Conservation (phyloP, 345 rosid species). For the Trapa bicornis region DNA sequence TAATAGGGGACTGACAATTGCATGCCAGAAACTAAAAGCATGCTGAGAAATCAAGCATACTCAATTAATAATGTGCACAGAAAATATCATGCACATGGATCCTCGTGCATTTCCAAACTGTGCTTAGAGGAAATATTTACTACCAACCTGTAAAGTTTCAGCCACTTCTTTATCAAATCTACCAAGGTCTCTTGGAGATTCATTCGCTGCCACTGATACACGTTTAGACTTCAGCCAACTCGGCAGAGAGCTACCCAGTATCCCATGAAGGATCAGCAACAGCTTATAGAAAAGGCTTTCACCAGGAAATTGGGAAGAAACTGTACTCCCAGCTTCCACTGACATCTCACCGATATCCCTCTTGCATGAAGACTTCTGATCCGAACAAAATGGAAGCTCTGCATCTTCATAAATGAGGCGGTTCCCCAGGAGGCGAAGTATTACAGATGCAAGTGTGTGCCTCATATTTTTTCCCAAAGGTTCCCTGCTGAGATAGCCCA, state of each 20-base stretch:
- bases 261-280: constrained; percentile 70
- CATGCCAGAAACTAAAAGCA: not conserved
- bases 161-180: constrained; percentile 67
- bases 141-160: constrained; percentile 82
- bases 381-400: constrained; percentile 33
- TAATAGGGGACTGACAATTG: not conserved
- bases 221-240: constrained; percentile 67
- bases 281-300: constrained; percentile 75
- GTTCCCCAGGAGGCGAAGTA: constrained; percentile 83
- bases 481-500: constrained; percentile 36
- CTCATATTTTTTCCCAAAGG: constrained; percentile 69
- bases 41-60: too few relatives aligned
- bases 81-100: not conserved
- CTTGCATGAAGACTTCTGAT: constrained; percentile 35
- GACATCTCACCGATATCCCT: constrained; percentile 37
- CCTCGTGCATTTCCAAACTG: not conserved
- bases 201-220: constrained; percentile 26
- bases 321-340: constrained; percentile 27
- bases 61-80: too few relatives aligned
- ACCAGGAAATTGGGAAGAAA: constrained; percentile 37
- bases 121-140: constrained; percentile 8
- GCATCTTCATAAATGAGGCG: constrained; percentile 84
- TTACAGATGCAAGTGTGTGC: constrained; percentile 67
- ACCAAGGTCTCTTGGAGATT: constrained; percentile 37
- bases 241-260: constrained; percentile 64